A percentile compares a stretch with the other conserved stretches of the same genome.
Evolutionary conservation across 495 filamentous ascomycete genomes (phyloP).

Genomic region (Trichocladium uniseriatum): DNA sequence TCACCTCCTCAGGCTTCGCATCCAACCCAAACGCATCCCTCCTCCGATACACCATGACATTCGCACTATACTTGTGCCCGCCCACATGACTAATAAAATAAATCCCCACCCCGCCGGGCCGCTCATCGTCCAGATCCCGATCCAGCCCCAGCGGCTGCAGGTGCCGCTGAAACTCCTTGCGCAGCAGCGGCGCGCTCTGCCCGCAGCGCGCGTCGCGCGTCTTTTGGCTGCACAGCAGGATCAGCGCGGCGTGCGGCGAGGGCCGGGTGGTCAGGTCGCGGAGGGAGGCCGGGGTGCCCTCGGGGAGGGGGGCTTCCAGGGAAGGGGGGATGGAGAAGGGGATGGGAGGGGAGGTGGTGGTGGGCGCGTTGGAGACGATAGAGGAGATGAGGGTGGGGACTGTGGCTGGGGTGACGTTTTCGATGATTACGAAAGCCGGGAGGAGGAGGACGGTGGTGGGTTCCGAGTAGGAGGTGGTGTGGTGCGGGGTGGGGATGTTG

Average conservation of each 20-base stretch:
- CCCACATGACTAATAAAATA: constrained; percentile 96
- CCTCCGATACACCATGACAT: constrained; percentile 80
- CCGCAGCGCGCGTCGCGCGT: constrained; percentile 93
- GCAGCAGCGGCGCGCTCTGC: constrained; percentile 78
- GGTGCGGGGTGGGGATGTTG: constrained; percentile 70
- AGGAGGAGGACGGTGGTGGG: constrained; percentile 81
- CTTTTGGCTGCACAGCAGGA: constrained; percentile 87
- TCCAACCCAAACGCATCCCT: constrained; percentile 51
- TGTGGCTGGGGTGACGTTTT: constrained; percentile 70
- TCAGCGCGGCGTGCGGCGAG: constrained; percentile 72
- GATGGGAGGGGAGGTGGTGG: constrained; percentile 61
- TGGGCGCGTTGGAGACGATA: constrained; percentile 63
- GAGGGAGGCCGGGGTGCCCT: constrained; percentile 19
- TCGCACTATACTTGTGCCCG: constrained; percentile 88
- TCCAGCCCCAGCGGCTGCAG: constrained; percentile 74
- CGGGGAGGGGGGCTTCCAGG: constrained; percentile 47
- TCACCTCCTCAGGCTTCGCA: constrained; percentile 18
- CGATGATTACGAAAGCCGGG: constrained; percentile 76
- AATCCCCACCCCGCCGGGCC: constrained; percentile 83
- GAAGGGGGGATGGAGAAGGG: constrained; percentile 27
- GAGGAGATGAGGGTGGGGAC: constrained; percentile 62
- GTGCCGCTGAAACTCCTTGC: constrained; percentile 81
- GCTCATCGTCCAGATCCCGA: constrained; percentile 75
- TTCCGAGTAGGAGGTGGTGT: constrained; percentile 46
- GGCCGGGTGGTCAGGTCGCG: constrained; percentile 54